phyloP scores from a whole-genome alignment of 306 rosid species.

The Quercus wislizeni region DNA sequence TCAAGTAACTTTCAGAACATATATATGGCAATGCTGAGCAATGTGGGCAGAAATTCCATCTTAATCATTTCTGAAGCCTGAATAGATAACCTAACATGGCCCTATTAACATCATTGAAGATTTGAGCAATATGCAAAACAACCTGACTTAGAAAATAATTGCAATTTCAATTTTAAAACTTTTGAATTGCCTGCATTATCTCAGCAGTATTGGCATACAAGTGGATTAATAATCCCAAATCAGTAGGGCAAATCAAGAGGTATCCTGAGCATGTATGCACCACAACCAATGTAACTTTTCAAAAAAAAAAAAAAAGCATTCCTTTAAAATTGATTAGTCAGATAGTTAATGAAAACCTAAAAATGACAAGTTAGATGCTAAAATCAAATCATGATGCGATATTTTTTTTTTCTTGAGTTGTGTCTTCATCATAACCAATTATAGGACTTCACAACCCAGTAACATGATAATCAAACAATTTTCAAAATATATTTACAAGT shows the following conservation, averaged over 20 bases:
- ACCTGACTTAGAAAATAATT: not conserved
- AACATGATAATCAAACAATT: not conserved
- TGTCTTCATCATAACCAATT: not conserved
- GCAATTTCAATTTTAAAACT: not conserved
- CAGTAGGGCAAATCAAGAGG: not conserved
- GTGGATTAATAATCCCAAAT: not conserved
- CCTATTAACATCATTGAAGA: too few relatives aligned
- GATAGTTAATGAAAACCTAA: too few relatives aligned
- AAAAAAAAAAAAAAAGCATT: not conserved
- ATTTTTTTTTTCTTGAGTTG: not conserved
- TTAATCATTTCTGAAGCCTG: too few relatives aligned
- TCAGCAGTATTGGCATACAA: not conserved
- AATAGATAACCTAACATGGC: too few relatives aligned
- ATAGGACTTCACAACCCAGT: not conserved
- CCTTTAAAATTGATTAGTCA: too few relatives aligned
- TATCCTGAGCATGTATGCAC: not conserved
- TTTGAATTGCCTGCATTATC: not conserved
- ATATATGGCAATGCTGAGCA: not conserved
- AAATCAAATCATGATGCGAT: too few relatives aligned
- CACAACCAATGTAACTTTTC: not conserved
- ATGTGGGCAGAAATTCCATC: too few relatives aligned
- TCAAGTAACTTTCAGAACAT: not conserved
- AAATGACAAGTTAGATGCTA: too few relatives aligned
- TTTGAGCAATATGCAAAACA: too few relatives aligned
- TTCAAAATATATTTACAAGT: not conserved